Base-by-base conservation (phyloP, 163 green algal species). In the Chlorella variabilis region DNA sequence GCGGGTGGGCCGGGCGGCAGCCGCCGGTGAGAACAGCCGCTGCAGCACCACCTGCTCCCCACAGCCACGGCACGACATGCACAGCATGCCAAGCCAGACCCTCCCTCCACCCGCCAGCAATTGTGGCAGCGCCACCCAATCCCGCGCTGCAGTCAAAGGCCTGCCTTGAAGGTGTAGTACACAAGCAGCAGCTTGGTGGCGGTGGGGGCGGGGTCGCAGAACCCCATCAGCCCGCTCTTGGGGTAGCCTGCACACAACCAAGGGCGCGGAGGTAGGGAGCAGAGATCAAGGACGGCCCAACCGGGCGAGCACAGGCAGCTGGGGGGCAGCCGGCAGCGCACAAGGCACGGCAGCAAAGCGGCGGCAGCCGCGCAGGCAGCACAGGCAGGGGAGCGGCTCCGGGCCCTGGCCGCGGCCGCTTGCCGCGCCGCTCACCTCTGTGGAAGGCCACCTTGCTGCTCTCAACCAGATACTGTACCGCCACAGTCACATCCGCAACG, bases 141-240 rank as follows among this genome's bases (percentile, higher is more conserved):
- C 11, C 45, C 15, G 45, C 45, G 11, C 45, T 23, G 45, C 45
- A 54, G 41, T 34, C 38, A 48, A 20, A 45, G 49, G 8, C 65
- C 23, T 48, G 61, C 80, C 71, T 63, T 80, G 70, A 70, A 76
- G 2, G 70, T 77, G 75, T 81, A 93, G 29, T 78, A 76, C 1
- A 93, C 76, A 31, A 85, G 48, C 62, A 93, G 81, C 17, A 83
- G n/a, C 65, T 93, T 93, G 36, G 59, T 18, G 2, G 70, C 67
- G 27, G 38, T 67, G 9, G 88, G 89, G 5, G 84, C 81, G 1
- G 89, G 83, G 78, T 97, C 93, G 51, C 87, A 91, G 69, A 97
- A 97, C 31, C 93, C 93, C 89, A 97, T 94, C 36, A 95, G 86
- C 29, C 90, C 90, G 33, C 63, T 75, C 83, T 96, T 97, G 23